Percentiles rank a stretch among this genome's conserved stretches.
Evolutionary conservation across 2,329 filamentous ascomycete genomes (phyloP).

Genomic region (Pseudogymnoascus sp.): DNA sequence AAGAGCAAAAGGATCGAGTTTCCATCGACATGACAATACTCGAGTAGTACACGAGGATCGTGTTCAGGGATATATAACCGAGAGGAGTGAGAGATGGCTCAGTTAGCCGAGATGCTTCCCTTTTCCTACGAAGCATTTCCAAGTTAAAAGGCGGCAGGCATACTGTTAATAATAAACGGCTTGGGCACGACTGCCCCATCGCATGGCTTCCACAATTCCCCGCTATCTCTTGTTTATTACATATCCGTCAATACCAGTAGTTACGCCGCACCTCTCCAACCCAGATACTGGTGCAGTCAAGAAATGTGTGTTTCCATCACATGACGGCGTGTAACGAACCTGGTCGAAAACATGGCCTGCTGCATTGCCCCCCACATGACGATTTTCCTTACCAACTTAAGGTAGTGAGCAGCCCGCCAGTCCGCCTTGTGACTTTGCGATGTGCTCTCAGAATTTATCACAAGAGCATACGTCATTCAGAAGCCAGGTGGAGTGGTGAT

Average conservation of each 20-base stretch:
- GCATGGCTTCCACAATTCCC: not conserved
- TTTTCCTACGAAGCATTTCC: not conserved
- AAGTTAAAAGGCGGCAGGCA: not conserved
- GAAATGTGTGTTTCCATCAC: not conserved
- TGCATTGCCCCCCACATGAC: not conserved
- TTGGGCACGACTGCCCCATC: not conserved
- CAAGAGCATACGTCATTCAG: not conserved
- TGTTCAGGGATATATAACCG: not conserved
- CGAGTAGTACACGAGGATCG: not conserved
- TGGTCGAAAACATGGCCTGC: not conserved
- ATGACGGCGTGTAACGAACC: not conserved
- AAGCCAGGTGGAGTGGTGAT: too few species aligned
- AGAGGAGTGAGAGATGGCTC: not conserved
- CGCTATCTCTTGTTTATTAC: not conserved
- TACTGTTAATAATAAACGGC: not conserved
- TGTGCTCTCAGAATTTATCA: not conserved
- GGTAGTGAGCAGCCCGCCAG: not conserved
- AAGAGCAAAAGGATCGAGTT: not conserved
- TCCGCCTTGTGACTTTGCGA: not conserved
- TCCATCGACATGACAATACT: not conserved
- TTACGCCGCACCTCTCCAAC: not conserved
- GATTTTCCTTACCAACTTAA: not conserved
- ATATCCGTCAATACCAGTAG: not conserved
- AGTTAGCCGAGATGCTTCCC: not conserved
- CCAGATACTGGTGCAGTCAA: not conserved